Evolutionary conservation across 495 filamentous ascomycete genomes (phyloP).

Genomic region (Amphirosellinia nigrospora): DNA sequence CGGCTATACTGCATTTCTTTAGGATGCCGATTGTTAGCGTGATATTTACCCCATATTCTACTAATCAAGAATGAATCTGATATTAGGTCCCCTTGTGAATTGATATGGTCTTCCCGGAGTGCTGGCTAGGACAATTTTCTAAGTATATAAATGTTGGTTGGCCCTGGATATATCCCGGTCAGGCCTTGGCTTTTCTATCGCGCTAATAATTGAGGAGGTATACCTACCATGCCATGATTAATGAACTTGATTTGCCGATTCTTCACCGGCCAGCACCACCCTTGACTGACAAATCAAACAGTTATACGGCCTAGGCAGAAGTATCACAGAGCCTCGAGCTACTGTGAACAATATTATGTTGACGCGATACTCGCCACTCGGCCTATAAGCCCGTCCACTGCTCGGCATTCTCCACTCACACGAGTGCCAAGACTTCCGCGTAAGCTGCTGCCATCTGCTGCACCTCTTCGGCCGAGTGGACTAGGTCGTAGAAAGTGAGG

Average conservation of each 20-base stretch:
- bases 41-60: no score
- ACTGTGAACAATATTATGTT: not conserved
- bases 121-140: no score
- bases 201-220: no score
- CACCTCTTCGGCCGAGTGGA: not conserved
- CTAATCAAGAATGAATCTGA: no score
- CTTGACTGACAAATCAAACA: not conserved
- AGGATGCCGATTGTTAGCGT: no score
- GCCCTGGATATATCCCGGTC: no score
- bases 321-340: not conserved
- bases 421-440: not conserved
- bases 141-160: no score
- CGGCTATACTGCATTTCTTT: no score
- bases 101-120: no score
- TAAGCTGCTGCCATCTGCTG: conserved; percentile 13
- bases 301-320: not conserved
- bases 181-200: no score
- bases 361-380: not conserved
- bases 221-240: not conserved
- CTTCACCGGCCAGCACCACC: not conserved
- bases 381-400: not conserved
- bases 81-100: no score
- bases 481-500: conserved; percentile 6
- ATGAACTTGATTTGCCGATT: conserved; percentile 1
- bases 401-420: conserved; percentile 7